Conservation (phyloP, 1,139 yeast genomes). For the Hemisphaericaspora lyxosophila region DNA sequence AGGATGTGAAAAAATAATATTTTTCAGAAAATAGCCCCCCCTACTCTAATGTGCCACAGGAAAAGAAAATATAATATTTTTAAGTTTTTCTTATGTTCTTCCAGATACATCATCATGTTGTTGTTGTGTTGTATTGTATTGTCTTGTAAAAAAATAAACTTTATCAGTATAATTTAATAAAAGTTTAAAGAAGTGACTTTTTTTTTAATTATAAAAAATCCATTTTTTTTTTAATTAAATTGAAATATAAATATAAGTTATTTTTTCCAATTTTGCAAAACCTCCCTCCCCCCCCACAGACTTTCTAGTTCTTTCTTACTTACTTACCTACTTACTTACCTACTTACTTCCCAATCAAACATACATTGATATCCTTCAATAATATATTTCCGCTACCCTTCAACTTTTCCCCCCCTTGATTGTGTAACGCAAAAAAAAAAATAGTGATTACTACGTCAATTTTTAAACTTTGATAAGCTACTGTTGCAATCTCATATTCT, state of each 20-base stretch:
- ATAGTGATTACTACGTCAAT: no score
- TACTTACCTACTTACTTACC: no score
- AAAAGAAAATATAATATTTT: slow-evolving; percentile 1
- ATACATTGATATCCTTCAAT: not conserved
- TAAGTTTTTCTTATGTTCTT: no score
- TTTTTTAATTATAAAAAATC: not conserved
- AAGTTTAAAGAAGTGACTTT: not conserved
- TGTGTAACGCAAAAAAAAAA: no score
- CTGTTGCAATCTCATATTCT: not conserved
- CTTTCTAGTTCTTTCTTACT: not conserved
- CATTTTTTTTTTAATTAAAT: not conserved
- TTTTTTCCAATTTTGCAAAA: slow-evolving; percentile 1
- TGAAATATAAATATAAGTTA: slow-evolving; percentile 1
- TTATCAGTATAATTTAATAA: not conserved
- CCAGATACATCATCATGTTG: no score
- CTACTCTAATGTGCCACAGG: not conserved
- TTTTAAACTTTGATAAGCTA: not conserved
- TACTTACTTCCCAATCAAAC: no score
- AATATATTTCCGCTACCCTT: no score
- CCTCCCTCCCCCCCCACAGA: not conserved
- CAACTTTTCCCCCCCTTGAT: not conserved
- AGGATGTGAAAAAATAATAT: not conserved
- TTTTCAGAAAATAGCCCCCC: not conserved
- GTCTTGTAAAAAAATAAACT: not conserved
- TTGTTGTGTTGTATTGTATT: no score